These are phyloP conservation scores for Rugonectria rugulosa DNA, from an alignment of 2,329 filamentous ascomycete species.

Conservation along the genomic window DNA sequence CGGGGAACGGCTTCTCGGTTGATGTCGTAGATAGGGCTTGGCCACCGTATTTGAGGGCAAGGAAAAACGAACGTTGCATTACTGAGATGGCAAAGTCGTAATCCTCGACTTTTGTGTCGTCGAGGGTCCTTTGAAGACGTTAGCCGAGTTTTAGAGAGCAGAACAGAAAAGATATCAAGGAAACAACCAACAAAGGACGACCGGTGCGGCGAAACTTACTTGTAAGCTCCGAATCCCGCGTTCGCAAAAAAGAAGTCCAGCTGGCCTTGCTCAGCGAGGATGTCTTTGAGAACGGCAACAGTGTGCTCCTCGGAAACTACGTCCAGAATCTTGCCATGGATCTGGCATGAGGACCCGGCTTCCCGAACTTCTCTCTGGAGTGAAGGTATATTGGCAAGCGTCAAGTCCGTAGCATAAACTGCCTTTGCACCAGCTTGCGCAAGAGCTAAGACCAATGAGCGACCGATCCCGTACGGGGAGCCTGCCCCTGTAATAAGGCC, in stretches of 20 bases:
- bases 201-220: too few species aligned
- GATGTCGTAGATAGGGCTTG: conserved; percentile 26
- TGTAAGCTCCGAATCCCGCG: conserved; percentile 23
- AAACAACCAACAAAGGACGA: too few species aligned
- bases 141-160: too few species aligned
- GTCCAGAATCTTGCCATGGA: conserved; percentile 1
- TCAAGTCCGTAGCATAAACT: conserved; percentile 30
- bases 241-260: conserved; percentile 35
- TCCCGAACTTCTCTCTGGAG: conserved; percentile 11
- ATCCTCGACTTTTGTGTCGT: conserved; percentile 9
- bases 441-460: conserved; percentile 31
- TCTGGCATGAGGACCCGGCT: not conserved
- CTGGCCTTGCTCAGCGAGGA: conserved; percentile 13
- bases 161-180: too few species aligned
- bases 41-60: conserved; percentile 28
- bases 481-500: conserved; percentile 39
- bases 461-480: conserved; percentile 36
- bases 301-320: conserved; percentile 18
- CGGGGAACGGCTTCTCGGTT: conserved; percentile 7
- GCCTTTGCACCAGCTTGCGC: conserved; percentile 28
- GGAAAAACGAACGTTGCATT: conserved; percentile 27
- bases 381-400: conserved; percentile 13
- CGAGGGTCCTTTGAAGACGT: too few species aligned
- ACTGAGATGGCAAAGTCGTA: conserved; percentile 14
- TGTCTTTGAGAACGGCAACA: conserved; percentile 2